phyloP scores from a whole-genome alignment of 148 eudicot species.

The Camellia granthamiana region DNA sequence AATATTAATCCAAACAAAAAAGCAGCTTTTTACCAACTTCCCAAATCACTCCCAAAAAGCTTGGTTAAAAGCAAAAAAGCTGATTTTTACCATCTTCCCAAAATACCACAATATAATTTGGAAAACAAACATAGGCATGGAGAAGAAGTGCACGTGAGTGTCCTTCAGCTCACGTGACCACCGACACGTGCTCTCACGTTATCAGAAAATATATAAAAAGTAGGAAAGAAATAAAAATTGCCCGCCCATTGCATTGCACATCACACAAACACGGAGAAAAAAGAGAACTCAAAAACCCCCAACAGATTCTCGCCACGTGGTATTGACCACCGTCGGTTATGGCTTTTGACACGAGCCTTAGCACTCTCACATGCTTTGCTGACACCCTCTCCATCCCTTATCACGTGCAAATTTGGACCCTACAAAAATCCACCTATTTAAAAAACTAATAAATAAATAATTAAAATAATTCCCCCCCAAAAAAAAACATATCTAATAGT shows the following conservation, averaged over 20 bases:
- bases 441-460: background rate
- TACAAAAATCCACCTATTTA: background rate
- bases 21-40: no score
- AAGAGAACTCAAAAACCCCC: background rate
- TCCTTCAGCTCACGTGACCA: conserved; percentile 37
- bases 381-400: conserved; percentile 30
- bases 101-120: no score
- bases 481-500: background rate
- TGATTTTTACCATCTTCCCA: no score
- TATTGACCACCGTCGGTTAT: conserved; percentile 47
- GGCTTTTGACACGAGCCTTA: conserved; percentile 3
- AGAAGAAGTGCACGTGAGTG: conserved; percentile 12
- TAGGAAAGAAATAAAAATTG: background rate
- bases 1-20: no score
- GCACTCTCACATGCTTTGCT: conserved; percentile 52
- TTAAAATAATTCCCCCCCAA: background rate
- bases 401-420: conserved; percentile 46
- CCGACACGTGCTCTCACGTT: conserved; percentile 55
- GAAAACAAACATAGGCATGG: no score
- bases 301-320: conserved; percentile 33
- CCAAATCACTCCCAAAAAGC: no score
- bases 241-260: background rate
- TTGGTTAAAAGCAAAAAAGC: no score
- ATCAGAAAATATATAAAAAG: background rate
- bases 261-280: background rate